Evolutionary conservation across 306 rosid species (phyloP).

Genomic region (Prinsepia uniflora): DNA sequence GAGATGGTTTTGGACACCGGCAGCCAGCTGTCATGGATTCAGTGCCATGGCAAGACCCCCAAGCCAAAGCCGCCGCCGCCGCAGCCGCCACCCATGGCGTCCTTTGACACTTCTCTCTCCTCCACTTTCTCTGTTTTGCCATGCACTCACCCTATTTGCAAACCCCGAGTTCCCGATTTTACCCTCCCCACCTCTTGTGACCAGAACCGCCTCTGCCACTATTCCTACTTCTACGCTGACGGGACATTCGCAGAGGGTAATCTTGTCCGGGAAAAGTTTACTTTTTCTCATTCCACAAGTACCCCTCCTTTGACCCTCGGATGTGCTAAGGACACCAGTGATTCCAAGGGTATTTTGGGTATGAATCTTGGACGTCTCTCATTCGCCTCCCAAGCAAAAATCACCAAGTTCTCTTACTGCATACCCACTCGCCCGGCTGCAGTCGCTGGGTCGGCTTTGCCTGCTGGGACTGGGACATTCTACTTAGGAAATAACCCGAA

Average conservation of each 20-base stretch:
- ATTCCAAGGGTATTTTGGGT: conserved; percentile 82
- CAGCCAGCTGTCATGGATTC: conserved; percentile 86
- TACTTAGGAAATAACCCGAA: conserved; percentile 69
- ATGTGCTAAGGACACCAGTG: conserved; percentile 54
- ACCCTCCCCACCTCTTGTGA: conserved; percentile 87
- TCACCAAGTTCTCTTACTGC: conserved; percentile 76
- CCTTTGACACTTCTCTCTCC: conserved; percentile 78
- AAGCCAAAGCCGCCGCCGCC: neutral
- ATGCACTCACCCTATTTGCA: conserved; percentile 72
- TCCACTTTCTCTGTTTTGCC: conserved; percentile 77
- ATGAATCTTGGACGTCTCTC: conserved; percentile 75
- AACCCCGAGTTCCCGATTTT: conserved; percentile 82
- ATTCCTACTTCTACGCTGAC: conserved; percentile 88
- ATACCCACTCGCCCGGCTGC: conserved; percentile 39
- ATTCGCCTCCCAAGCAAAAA: conserved; percentile 61
- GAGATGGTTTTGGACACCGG: conserved; percentile 86
- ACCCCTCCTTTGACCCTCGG: conserved; percentile 84
- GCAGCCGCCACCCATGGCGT: conserved; percentile 37
- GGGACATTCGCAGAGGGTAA: conserved; percentile 92
- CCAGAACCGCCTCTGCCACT: conserved; percentile 86
- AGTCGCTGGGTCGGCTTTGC: conserved; percentile 22
- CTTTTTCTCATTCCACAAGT: conserved; percentile 45
- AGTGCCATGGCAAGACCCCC: conserved; percentile 47
- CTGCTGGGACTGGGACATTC: conserved; percentile 66
- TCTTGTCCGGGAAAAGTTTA: conserved; percentile 68